phyloP scores from a whole-genome alignment of 1,284 basidiomycete species.

The Apiotrichum akiyoshidainum region DNA sequence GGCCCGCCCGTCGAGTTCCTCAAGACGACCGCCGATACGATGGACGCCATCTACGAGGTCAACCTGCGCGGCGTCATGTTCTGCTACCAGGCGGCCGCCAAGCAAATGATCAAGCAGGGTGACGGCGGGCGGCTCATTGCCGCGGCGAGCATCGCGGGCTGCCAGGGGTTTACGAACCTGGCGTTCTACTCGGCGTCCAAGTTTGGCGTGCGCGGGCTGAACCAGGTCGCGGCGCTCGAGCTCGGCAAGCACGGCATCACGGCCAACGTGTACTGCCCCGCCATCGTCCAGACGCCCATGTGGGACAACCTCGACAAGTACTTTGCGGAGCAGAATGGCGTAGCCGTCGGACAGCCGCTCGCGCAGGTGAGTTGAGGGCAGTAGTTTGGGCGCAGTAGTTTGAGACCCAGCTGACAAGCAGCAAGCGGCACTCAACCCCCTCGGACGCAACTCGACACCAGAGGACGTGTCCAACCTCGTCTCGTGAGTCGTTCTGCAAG shows the following conservation, averaged over 20 bases:
- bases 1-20: too few relatives aligned
- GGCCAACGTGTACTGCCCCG: slow-evolving; percentile 59
- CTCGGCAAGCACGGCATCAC: slow-evolving; percentile 54
- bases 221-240: slow-evolving; percentile 50
- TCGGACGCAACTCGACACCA: not conserved
- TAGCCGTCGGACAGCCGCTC: not conserved
- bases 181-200: too few relatives aligned
- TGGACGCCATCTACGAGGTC: too few relatives aligned
- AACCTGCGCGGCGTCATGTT: too few relatives aligned
- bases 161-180: too few relatives aligned
- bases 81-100: too few relatives aligned
- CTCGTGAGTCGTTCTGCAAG: not conserved
- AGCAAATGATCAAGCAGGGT: too few relatives aligned
- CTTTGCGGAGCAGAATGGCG: slow-evolving; percentile 6
- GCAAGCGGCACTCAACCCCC: not conserved
- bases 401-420: not conserved
- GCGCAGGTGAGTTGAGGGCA: too few relatives aligned
- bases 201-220: slow-evolving; percentile 46
- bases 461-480: slow-evolving; percentile 1
- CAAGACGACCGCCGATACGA: too few relatives aligned
- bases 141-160: too few relatives aligned
- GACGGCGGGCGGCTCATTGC: too few relatives aligned
- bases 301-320: slow-evolving; percentile 28
- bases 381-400: too few relatives aligned
- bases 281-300: slow-evolving; percentile 50